Base-by-base conservation (phyloP, 202 grass and related monocot genomes). In the Panicum virgatum region DNA sequence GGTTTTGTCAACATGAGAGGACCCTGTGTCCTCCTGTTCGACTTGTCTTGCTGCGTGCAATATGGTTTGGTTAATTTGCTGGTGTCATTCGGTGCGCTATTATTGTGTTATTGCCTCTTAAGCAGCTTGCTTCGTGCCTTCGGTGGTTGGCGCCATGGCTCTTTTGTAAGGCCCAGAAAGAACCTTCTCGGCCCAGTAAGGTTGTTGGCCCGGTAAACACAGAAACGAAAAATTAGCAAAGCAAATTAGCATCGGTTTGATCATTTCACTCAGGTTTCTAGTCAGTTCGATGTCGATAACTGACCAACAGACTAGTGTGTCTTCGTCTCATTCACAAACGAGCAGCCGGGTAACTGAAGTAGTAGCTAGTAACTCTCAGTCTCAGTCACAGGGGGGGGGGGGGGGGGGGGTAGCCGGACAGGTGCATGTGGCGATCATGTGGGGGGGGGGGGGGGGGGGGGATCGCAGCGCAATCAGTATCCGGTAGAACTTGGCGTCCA, bases 361-460 rank as follows among this genome's bases (percentile, higher is more conserved):
- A 40, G 34, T 11, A 75, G 59, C 29, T n/a, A n/a, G n/a, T n/a
- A n/a, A n/a, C n/a, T n/a, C n/a, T n/a, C n/a, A n/a, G n/a, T n/a
- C n/a, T n/a, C n/a, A n/a, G n/a, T 76, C 73, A 43, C 22, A 4
- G n/a, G 53, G 44, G 9, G 19, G 3, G 3, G n/a, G n/a, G n/a
- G n/a, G n/a, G n/a, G n/a, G n/a, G n/a, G n/a, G n/a, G n/a, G n/a
- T 78, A 34, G 20, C 60, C 5, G 72, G 63, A 71, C 85, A 83
- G 9, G 56, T 45, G 56, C 74, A 79, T 88, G 80, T 78, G 83
- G 59, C 53, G 58, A 30, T 65, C 84, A 74, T 57, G 76, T 88
- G 80, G 50, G 65, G n/a, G n/a, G n/a, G n/a, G n/a, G n/a, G n/a
- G n/a, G n/a, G n/a, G n/a, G n/a, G n/a, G n/a, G n/a, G 54, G 26